A percentile compares a stretch with the other conserved stretches of the same genome.
Conservation (phyloP, 2,329 filamentous ascomycete genomes). For the Colletotrichum aenigma region DNA sequence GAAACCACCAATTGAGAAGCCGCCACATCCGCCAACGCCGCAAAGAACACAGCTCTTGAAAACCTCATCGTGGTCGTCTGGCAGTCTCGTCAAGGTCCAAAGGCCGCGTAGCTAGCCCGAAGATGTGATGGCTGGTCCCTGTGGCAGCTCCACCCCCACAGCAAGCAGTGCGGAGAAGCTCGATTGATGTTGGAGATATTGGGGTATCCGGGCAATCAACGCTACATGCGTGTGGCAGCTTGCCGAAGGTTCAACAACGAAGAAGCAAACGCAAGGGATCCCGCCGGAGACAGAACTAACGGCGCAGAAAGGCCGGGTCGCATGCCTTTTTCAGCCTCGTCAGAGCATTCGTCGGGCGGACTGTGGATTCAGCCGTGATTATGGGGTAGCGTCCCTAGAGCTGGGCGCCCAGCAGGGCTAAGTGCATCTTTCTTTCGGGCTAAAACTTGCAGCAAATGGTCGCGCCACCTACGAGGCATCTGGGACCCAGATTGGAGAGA, state of each 20-base stretch:
- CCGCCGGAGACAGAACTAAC: neutral
- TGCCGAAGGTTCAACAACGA: neutral
- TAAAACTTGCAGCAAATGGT: neutral
- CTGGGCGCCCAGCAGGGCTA: neutral
- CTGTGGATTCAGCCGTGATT: neutral
- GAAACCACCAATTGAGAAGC: slow-evolving; percentile 9
- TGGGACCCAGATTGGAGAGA: neutral
- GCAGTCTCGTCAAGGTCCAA: neutral
- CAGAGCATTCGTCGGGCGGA: neutral
- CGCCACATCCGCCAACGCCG: neutral
- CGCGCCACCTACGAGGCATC: neutral
- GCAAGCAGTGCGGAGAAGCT: slow-evolving; percentile 2
- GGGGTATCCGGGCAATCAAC: neutral
- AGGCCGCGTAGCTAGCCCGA: neutral
- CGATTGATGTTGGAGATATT: neutral
- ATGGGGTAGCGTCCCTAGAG: neutral
- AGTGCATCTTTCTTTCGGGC: neutral
- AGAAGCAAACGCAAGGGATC: neutral
- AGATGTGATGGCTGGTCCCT: neutral
- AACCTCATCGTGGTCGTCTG: neutral
- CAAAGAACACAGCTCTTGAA: neutral
- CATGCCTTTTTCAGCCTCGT: neutral
- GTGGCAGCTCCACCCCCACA: slow-evolving; percentile 1
- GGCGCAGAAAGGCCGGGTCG: neutral
- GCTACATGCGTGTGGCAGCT: neutral